These are phyloP conservation scores for Euphorbia lathyris DNA, from an alignment of 345 rosid species.

Conservation along the genomic window DNA sequence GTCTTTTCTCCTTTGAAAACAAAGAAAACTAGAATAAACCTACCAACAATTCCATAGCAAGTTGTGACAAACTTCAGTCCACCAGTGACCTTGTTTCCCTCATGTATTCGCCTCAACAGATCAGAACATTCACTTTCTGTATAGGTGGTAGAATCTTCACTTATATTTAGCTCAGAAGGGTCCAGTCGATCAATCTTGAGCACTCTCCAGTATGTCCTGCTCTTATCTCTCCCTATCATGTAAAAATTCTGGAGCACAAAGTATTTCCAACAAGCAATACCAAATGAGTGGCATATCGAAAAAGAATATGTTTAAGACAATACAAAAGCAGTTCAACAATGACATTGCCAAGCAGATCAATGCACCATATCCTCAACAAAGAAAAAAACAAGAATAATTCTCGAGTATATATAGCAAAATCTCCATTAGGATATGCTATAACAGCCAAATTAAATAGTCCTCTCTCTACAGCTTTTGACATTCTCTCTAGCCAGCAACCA, in stretches of 20 bases:
- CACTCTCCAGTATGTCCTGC: constrained; percentile 71
- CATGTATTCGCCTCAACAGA: constrained; percentile 76
- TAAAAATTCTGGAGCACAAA: constrained; percentile 59
- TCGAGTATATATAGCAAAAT: background rate
- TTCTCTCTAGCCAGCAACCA: background rate
- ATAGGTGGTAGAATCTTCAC: constrained; percentile 78
- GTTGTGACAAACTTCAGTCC: constrained; percentile 80
- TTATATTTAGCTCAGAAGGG: constrained; percentile 65
- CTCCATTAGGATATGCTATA: background rate
- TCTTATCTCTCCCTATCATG: constrained; percentile 74
- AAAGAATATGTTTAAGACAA: background rate
- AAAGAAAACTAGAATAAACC: constrained; percentile 23
- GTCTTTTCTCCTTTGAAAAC: background rate
- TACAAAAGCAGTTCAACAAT: background rate
- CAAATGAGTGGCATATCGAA: background rate
- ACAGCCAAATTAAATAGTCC: background rate
- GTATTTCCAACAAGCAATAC: background rate
- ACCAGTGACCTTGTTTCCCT: constrained; percentile 89
- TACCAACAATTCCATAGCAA: constrained; percentile 95
- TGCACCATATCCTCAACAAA: background rate
- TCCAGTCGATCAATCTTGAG: constrained; percentile 71
- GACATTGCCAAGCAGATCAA: background rate
- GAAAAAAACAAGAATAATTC: background rate
- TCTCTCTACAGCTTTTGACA: background rate
- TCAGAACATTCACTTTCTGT: constrained; percentile 68